Conservation (phyloP, 768 basidiomycete genomes). For the Lentinus tigrinus region DNA sequence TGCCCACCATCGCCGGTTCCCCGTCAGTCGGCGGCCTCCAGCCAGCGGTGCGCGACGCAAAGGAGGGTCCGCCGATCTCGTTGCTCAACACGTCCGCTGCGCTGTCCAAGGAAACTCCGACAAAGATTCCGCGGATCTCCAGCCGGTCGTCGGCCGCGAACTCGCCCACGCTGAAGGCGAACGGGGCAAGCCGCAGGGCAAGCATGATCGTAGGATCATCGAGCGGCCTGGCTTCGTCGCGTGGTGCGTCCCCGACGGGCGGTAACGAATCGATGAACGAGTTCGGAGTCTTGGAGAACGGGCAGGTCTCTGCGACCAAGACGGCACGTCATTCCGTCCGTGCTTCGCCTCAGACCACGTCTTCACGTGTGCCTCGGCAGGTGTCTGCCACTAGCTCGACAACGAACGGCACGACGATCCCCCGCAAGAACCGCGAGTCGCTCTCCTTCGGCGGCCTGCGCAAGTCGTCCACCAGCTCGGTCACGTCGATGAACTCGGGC, state of each 20-base stretch:
- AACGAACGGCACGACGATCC: slow-evolving; percentile 44
- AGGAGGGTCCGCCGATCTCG: slow-evolving; percentile 56
- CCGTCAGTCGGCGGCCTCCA: slow-evolving; percentile 76
- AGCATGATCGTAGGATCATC: slow-evolving; percentile 56
- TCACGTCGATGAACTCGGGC: slow-evolving; percentile 63
- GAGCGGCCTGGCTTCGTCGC: slow-evolving; percentile 44
- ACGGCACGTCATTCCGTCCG: slow-evolving; percentile 57
- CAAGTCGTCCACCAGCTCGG: slow-evolving; percentile 81
- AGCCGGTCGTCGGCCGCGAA: slow-evolving; percentile 74
- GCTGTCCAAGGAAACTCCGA: slow-evolving; percentile 80
- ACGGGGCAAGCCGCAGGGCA: slow-evolving; percentile 56
- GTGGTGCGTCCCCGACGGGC: slow-evolving; percentile 61
- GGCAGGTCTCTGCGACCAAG: slow-evolving; percentile 49
- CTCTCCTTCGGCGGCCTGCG: slow-evolving; percentile 78
- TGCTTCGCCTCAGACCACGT: slow-evolving; percentile 54
- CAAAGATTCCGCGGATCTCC: slow-evolving; percentile 92
- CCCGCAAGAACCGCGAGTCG: slow-evolving; percentile 79
- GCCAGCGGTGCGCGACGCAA: slow-evolving; percentile 52
- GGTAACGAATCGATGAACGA: slow-evolving; percentile 56
- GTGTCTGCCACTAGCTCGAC: slow-evolving; percentile 45
- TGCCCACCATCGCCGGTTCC: slow-evolving; percentile 92
- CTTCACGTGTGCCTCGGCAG: slow-evolving; percentile 67
- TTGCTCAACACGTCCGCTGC: slow-evolving; percentile 50
- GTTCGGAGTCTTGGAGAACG: slow-evolving; percentile 77
- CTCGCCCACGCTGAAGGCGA: slow-evolving; percentile 63